Evolutionary conservation across 371 early-diverging fungal genomes (phyloP).

Genomic region (Syncephalis plumigaleata): DNA sequence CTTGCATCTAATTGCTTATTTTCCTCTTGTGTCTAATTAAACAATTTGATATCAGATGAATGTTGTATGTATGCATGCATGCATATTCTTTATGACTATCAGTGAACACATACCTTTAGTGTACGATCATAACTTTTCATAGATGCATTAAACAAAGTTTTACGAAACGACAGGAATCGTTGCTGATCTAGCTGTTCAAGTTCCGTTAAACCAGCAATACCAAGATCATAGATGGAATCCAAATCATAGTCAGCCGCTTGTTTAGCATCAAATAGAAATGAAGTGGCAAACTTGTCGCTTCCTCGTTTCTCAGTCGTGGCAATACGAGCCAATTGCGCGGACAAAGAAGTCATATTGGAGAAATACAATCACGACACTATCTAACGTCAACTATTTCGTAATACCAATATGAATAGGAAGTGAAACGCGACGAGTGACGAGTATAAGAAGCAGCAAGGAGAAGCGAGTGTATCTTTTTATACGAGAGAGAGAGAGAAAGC

Average conservation of each 20-base stretch:
- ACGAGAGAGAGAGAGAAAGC: too few species aligned
- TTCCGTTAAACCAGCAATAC: constrained; percentile 60
- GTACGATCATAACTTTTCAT: constrained; percentile 61
- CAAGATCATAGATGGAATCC: constrained; percentile 74
- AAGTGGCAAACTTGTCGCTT: constrained; percentile 29
- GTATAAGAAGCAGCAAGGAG: too few species aligned
- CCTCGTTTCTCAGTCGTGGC: constrained; percentile 28
- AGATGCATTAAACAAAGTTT: constrained; percentile 62
- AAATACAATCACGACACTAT: too few species aligned
- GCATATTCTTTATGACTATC: neutral
- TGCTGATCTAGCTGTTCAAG: constrained; percentile 40
- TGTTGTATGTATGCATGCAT: too few species aligned
- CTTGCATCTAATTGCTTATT: constrained; percentile 61
- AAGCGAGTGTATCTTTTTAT: too few species aligned
- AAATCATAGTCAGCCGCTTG: constrained; percentile 80
- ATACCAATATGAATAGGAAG: too few species aligned
- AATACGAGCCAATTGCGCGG: constrained; percentile 47
- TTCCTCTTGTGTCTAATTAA: constrained; percentile 49
- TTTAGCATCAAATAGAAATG: constrained; percentile 62
- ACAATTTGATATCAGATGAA: too few species aligned
- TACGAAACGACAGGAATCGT: constrained; percentile 44
- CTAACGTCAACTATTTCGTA: too few species aligned
- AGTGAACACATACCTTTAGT: neutral
- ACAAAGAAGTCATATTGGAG: constrained; percentile 31
- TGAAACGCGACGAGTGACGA: too few species aligned